Evolutionary conservation across 2,329 filamentous ascomycete genomes (phyloP).

Genomic region (Diaporthe ilicicola): DNA sequence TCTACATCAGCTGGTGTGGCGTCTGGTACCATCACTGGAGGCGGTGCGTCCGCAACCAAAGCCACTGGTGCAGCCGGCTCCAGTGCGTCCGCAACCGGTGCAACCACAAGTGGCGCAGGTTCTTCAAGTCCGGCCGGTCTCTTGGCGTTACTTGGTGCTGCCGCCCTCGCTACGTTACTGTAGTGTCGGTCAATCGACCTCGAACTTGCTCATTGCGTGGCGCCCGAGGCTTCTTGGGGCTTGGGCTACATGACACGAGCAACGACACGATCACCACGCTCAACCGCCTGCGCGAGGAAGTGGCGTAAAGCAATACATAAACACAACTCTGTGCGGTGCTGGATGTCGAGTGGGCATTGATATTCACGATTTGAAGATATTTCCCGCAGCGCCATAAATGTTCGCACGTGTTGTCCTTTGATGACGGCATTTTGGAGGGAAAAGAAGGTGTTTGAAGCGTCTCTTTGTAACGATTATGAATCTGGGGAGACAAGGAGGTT

Average conservation of each 20-base stretch:
- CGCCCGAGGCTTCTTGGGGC: not conserved
- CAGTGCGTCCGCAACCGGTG: constrained; percentile 34
- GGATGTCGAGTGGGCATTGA: constrained; percentile 1
- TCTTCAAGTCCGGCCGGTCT: constrained; percentile 43
- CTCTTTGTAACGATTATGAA: constrained; percentile 8
- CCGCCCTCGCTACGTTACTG: constrained; percentile 39
- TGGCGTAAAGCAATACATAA: not conserved
- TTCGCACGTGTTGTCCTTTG: not conserved
- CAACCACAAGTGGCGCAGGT: constrained; percentile 43
- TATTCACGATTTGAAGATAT: constrained; percentile 18
- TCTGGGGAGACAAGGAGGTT: constrained; percentile 1
- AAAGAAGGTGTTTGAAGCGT: not conserved
- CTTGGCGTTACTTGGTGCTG: constrained; percentile 40
- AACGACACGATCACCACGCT: not conserved
- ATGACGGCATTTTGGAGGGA: not conserved
- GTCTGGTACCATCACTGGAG: constrained; percentile 28
- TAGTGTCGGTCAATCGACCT: constrained; percentile 31
- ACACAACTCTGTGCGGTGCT: constrained; percentile 13
- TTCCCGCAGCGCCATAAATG: constrained; percentile 3
- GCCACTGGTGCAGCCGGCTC: constrained; percentile 28
- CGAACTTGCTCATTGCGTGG: not conserved
- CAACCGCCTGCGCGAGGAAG: not conserved
- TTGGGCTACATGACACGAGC: not conserved
- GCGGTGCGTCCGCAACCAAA: constrained; percentile 36
- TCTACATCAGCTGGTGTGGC: constrained; percentile 28